Evolutionary conservation across 75 land plant genomes (phyloP), one percentile per base, ranked within the genome.

Genomic region (Picea glauca): DNA sequence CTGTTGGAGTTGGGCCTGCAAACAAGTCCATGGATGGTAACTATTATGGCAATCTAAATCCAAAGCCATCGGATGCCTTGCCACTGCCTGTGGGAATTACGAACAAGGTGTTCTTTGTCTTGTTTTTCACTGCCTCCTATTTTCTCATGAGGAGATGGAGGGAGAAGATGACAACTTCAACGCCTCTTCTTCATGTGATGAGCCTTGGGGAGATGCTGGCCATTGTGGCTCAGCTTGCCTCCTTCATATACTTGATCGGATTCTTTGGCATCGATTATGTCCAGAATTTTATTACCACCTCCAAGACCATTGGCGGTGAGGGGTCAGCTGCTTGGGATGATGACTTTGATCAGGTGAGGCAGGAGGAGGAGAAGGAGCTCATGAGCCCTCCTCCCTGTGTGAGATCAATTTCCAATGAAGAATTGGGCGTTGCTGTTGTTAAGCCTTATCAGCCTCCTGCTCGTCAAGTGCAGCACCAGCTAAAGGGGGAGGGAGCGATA

Each of bases 241-340:
- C 96, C 70, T 82, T 85, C 68, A 86, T 91, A 54, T 95, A 95
- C 79, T 85, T 95, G 64, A 60, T 91, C 20, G 93, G 91, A 6
- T 95, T 93, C 82, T 91, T 91, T 78, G 98, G 96, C 66, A 87
- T 93, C 70, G 90, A 82, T 23, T 88, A 93, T 77, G 90, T 90
- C 46, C 98, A 93, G 74, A 74, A 83, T 46, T 56, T 88, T 50
- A 32, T 85, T 62, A 50, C 54, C 54, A 50, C 9, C 54, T 38
- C 77, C 32, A 58, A 60, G 65, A 61, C 58, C 40, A 31, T 62
- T 58, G 83, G 80, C 20, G 70, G 77, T 33, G 54, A 50, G 11
- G 54, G 54, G 43, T 3, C 43, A 40, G 43, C 4, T 40, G 9
- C 54, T 0, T 50, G 54, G 54, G 74, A 50, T 57, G 58, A 23